Base-by-base conservation (phyloP, 805 yeast species). In the Candida oleophila region DNA sequence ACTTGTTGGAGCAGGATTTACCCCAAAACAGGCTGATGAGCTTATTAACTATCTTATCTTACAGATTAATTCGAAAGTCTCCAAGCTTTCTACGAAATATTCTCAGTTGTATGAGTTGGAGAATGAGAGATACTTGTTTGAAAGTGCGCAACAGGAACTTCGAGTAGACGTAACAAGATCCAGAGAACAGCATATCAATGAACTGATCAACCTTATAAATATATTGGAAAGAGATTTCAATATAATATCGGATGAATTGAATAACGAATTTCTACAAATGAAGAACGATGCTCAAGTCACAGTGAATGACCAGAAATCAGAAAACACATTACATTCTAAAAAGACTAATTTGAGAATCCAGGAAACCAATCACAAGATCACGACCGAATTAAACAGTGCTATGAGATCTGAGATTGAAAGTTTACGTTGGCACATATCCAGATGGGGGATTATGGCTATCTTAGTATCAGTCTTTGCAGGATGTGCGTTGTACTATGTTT, bases 61-160 rank as follows among this genome's bases (percentile, higher is more conserved):
- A 55, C 77, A 71, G 52, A 60, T 73, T 52, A 72, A 73, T 49
- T 46, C 63, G n/a, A 72, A 73, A 50, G 59, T 73, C 40, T 53
- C 68, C 21, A 71, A 70, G 60, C 65, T 83, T 32, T 71, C 74
- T 41, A 61, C 66, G 3, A 71, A 70, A 47, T 80, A 77, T 60
- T 66, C 78, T 3, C 82, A 79, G 19, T 66, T 66, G 22, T 81
- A 82, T 50, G 96, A 89, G 54, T 68, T 89, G 14, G 96, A 91
- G 52, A 92, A 91, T 57, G 97, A 92, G 56, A 78, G 81, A 19
- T 94, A 92, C 60, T 67, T 94, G 12, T 91, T 89, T 62, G 92
- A 90, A 60, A 95, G 97, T 28, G 96, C 97, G 0, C 89, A 89
- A 50, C 85, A 91, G 45, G 98, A 92, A 62, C 66, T 92, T 33